Conservation (phyloP, 768 basidiomycete species). For the Tulasnella calospora region DNA sequence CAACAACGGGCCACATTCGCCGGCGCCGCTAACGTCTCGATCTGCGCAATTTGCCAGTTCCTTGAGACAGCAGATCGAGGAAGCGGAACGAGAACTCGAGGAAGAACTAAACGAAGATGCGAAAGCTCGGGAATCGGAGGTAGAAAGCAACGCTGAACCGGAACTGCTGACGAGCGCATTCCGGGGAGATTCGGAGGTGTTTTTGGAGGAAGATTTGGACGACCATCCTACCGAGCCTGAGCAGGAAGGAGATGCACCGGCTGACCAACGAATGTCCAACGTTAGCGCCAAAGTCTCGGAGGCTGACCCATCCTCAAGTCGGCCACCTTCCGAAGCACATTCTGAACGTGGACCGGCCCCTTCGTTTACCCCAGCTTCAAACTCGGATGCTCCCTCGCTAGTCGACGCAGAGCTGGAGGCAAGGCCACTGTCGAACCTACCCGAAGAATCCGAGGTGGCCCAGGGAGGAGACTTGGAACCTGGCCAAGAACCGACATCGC, state of each 20-base stretch:
- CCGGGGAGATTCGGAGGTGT: not conserved
- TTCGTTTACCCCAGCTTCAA: not conserved
- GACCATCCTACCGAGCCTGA: not conserved
- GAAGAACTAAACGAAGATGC: not conserved
- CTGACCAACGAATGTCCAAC: not conserved
- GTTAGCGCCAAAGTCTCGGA: not conserved
- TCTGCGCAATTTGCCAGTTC: not conserved
- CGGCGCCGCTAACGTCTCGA: not conserved
- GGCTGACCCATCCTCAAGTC: too few relatives aligned
- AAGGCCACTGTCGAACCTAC: not conserved
- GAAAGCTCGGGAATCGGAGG: not conserved
- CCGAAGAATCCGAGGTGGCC: not conserved
- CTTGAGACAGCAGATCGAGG: constrained; percentile 10
- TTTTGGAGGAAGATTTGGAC: not conserved
- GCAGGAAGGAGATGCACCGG: not conserved
- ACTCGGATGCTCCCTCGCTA: not conserved
- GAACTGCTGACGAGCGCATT: not conserved
- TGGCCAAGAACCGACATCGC: not conserved
- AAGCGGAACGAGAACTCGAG: not conserved
- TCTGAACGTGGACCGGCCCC: not conserved
- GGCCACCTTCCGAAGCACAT: not conserved
- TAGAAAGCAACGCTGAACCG: not conserved
- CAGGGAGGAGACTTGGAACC: not conserved
- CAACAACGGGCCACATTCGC: not conserved
- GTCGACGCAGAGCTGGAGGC: not conserved